Conservation (phyloP, 139 green algal genomes). For the Coelastrella sp. region DNA sequence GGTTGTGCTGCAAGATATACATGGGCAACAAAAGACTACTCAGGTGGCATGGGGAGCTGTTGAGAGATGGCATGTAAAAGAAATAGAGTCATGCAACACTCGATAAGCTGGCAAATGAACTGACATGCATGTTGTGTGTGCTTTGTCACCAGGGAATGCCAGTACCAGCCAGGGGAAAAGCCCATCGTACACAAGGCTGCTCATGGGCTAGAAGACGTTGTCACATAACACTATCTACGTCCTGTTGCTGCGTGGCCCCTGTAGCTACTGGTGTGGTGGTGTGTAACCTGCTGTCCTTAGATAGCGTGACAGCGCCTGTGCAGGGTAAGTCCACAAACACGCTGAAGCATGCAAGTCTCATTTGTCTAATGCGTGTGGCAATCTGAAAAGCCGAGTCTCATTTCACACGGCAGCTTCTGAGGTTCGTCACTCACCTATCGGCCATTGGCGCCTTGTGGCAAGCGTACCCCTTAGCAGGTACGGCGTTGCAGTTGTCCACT, state of each 20-base stretch:
- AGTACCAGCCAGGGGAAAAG: too few relatives aligned
- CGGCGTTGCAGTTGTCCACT: not conserved
- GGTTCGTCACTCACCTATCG: not conserved
- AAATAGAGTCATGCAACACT: not conserved
- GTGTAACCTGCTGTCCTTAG: too few relatives aligned
- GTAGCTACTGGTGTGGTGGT: too few relatives aligned
- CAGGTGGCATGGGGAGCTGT: not conserved
- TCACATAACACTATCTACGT: too few relatives aligned
- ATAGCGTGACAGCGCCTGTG: too few relatives aligned
- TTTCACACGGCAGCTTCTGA: not conserved
- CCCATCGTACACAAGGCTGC: too few relatives aligned
- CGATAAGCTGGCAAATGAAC: not conserved
- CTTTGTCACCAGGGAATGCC: too few relatives aligned
- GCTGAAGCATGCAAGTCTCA: too few relatives aligned
- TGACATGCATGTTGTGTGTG: not conserved
- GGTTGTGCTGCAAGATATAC: not conserved
- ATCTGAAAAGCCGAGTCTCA: not conserved
- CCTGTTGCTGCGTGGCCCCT: too few relatives aligned
- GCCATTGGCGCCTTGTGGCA: constrained; percentile 15
- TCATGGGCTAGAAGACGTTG: too few relatives aligned
- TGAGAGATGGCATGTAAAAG: not conserved
- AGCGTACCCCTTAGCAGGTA: not conserved
- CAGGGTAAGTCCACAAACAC: too few relatives aligned
- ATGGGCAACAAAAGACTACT: not conserved
- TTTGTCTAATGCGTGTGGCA: not conserved